These are phyloP conservation scores for Ophiocordyceps sinensis DNA, from an alignment of 2,329 filamentous ascomycete species.

Conservation along the genomic window DNA sequence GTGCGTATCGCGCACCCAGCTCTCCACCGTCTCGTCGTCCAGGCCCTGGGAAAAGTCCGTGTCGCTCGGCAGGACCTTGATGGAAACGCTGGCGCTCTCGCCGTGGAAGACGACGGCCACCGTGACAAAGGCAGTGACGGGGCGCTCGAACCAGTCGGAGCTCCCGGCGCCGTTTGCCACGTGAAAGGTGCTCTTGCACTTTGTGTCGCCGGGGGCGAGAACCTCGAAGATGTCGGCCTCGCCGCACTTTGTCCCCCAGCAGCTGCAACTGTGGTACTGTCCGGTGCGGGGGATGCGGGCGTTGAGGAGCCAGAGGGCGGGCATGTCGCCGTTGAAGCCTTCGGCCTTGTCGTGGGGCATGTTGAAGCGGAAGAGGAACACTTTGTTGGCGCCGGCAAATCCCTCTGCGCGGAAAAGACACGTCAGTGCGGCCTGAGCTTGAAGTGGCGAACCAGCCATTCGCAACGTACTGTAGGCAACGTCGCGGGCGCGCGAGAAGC, in stretches of 20 bases:
- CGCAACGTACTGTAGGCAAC: conserved; percentile 28
- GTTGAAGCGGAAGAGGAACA: conserved; percentile 58
- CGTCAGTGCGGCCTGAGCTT: no score
- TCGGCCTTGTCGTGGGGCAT: conserved; percentile 49
- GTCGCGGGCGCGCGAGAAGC: conserved; percentile 25
- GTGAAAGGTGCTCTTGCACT: conserved; percentile 59
- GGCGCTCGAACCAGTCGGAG: conserved; percentile 58
- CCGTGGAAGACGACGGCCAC: conserved; percentile 48
- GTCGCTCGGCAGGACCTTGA: conserved; percentile 34
- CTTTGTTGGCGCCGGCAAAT: conserved; percentile 54
- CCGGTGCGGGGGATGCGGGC: conserved; percentile 53
- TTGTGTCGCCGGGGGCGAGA: conserved; percentile 46
- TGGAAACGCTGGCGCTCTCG: conserved; percentile 33
- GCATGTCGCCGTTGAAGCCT: conserved; percentile 49
- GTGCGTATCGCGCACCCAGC: conserved; percentile 12
- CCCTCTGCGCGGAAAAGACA: conserved; percentile 35
- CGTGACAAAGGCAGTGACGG: conserved; percentile 43
- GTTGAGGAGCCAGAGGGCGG: conserved; percentile 65
- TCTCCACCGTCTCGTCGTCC: conserved; percentile 20
- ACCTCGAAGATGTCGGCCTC: conserved; percentile 68
- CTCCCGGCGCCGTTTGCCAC: conserved; percentile 47
- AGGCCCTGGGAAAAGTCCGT: conserved; percentile 26
- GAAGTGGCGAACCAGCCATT: not conserved
- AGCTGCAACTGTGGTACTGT: conserved; percentile 60
- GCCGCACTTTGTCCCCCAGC: conserved; percentile 55